Base-by-base conservation (phyloP, 148 eudicot genomes). In the Rhododendron mucronatum region DNA sequence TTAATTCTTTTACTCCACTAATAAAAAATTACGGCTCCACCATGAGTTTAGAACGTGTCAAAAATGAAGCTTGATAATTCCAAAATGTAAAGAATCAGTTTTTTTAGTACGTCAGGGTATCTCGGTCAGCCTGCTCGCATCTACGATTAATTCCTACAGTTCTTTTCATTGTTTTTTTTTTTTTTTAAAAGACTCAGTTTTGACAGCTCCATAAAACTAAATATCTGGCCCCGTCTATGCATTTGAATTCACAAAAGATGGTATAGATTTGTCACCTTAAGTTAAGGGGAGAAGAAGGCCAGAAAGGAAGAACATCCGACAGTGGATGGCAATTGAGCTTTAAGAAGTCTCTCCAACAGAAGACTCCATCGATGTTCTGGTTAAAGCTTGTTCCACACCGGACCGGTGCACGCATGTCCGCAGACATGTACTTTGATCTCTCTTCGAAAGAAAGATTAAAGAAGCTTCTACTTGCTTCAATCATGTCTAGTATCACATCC, bases 381-480 rank as follows among this genome's bases (percentile, higher is more conserved):
- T 94, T 96, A 73, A 91, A 95, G 90, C 99, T 96, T 7, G 99
- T 96, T 83, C 99, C 99, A 50, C 90, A 96, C 48, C 99, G 88
- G 55, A 93, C 96, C 15, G 94, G 92, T 1, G 95, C 86, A 45
- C 78, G 80, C 92, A 95, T 84, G 83, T 95, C 92, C 0, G 87
- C 12, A 10, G 93, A 87, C 99, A 96, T 96, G 87, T 92, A 90
- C 48, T 88, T 91, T 75, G 73, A 86, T 78, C 96, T 90, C 61
- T 92, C 95, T 33, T 91, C 91, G 14, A 88, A 92, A 0, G 98
- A 91, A 37, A 90, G 93, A 91, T 92, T 98, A 45, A 94, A 96
- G 80, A 96, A 96, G 79, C 93, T 89, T 61, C 82, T 88, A 82
- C 94, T 69, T 30, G 90, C 95, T 65, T 91, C 86, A 63, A 89